Evolutionary conservation across 495 filamentous ascomycete species (phyloP).

Genomic region (Chaetomidium leptoderma): DNA sequence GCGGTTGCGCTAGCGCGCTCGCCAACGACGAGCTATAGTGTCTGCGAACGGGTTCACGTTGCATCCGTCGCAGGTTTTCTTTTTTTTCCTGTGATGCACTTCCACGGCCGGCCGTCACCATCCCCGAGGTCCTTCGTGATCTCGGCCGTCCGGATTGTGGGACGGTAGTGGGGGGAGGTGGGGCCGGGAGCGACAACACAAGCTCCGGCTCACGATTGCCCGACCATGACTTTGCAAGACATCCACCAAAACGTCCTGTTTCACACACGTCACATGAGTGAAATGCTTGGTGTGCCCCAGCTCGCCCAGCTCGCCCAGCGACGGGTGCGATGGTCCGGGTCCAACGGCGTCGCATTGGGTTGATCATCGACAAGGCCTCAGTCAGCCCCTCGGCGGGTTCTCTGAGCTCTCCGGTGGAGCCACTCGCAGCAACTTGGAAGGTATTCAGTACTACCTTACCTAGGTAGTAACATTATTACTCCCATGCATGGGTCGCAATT

Average conservation of each 20-base stretch:
- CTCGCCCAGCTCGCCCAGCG: too few species aligned
- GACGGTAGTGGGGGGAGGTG: background rate
- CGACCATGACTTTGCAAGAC: background rate
- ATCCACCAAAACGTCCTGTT: background rate
- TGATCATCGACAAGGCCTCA: too few species aligned
- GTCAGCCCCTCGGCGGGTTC: too few species aligned
- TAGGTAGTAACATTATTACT: too few species aligned
- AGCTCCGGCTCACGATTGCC: background rate
- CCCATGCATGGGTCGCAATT: too few species aligned
- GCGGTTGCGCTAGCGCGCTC: background rate
- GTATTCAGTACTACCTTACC: too few species aligned
- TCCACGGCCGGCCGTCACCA: background rate
- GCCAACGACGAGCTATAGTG: background rate
- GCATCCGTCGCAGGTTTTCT: background rate
- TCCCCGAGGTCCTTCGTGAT: conserved; percentile 4
- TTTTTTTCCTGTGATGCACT: background rate
- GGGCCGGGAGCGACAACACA: background rate
- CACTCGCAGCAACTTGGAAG: too few species aligned
- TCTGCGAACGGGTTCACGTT: background rate
- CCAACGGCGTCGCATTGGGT: too few species aligned
- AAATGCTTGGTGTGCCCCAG: background rate
- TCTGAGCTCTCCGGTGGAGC: too few species aligned
- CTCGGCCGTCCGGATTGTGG: background rate
- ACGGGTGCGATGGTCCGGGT: too few species aligned
- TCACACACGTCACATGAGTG: background rate